A percentile compares a stretch with the other conserved stretches of the same genome.
phyloP scores from a whole-genome alignment of 179 eudicot species.

The Gypsophila paniculata region DNA sequence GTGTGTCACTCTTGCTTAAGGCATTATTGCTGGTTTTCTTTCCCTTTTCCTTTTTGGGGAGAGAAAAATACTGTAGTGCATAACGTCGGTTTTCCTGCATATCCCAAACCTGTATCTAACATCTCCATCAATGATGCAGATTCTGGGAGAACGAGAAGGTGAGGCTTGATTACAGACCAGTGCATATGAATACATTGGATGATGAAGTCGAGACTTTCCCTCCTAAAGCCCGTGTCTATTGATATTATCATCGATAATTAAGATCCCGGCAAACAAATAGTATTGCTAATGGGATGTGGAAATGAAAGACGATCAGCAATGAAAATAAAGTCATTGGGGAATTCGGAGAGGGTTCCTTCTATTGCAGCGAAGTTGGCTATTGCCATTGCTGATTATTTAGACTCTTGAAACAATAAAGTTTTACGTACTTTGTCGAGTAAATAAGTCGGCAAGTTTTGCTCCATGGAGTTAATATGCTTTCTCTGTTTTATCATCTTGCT shows the following conservation, averaged over 20 bases:
- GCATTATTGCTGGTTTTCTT: background rate
- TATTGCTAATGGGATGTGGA: background rate
- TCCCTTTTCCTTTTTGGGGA: background rate
- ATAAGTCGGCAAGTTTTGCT: background rate
- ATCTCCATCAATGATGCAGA: constrained; percentile 38
- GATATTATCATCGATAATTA: constrained; percentile 13
- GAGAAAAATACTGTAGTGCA: background rate
- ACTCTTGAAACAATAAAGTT: constrained; percentile 26
- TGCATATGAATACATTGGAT: constrained; percentile 92
- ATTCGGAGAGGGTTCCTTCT: constrained; percentile 12
- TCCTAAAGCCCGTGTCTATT: constrained; percentile 94
- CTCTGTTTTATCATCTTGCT: background rate
- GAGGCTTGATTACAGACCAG: constrained; percentile 81
- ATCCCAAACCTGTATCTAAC: background rate
- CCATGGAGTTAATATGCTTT: background rate
- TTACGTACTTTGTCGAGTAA: background rate
- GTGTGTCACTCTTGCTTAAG: too few species aligned
- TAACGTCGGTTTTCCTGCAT: background rate
- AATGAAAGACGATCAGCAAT: background rate
- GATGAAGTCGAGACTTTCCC: constrained; percentile 84
- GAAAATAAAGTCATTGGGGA: constrained; percentile 13
- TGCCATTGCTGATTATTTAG: constrained; percentile 18
- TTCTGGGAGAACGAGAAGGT: constrained; percentile 93
- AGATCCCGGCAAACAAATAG: background rate
- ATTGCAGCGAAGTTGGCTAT: constrained; percentile 18